Evolutionary conservation across 2,329 filamentous ascomycete genomes (phyloP).

Genomic region (Dissoconium aciculare): DNA sequence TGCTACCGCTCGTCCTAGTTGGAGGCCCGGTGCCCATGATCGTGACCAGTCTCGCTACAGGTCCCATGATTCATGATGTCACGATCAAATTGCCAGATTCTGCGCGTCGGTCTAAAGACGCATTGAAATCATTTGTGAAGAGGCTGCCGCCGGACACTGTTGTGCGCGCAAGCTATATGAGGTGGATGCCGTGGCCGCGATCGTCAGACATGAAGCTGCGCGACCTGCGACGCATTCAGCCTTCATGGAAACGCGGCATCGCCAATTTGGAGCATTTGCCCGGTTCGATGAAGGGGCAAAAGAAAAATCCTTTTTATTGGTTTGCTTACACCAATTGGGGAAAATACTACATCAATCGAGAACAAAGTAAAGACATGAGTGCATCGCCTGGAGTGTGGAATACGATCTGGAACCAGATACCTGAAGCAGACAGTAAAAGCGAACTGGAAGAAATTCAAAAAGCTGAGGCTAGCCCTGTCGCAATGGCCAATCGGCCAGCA

Average conservation of each 20-base stretch:
- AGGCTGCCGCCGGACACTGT: conserved; percentile 30
- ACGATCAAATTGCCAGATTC: conserved; percentile 52
- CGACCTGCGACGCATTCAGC: conserved; percentile 16
- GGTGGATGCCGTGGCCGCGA: conserved; percentile 26
- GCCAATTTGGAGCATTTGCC: conserved; percentile 21
- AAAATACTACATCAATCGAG: conserved; percentile 15
- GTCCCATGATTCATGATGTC: conserved; percentile 58
- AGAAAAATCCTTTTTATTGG: conserved; percentile 11
- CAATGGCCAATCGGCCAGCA: too few species aligned
- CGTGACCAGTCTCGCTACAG: conserved; percentile 48
- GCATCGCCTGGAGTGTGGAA: conserved; percentile 17
- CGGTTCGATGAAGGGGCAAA: conserved; percentile 17
- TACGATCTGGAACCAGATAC: conserved; percentile 19
- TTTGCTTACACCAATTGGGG: conserved; percentile 9
- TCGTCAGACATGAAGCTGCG: conserved; percentile 15
- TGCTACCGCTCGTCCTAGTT: conserved; percentile 29
- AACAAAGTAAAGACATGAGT: conserved; percentile 11
- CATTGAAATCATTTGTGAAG: conserved; percentile 37
- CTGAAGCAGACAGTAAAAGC: too few species aligned
- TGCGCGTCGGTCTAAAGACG: conserved; percentile 45
- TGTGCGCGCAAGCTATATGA: conserved; percentile 29
- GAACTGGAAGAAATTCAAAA: too few species aligned
- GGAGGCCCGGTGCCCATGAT: conserved; percentile 50
- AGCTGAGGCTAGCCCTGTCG: too few species aligned
- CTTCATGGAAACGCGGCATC: conserved; percentile 8